Conservation (phyloP, 2,329 filamentous ascomycete genomes). For the Helotiales sp. region DNA sequence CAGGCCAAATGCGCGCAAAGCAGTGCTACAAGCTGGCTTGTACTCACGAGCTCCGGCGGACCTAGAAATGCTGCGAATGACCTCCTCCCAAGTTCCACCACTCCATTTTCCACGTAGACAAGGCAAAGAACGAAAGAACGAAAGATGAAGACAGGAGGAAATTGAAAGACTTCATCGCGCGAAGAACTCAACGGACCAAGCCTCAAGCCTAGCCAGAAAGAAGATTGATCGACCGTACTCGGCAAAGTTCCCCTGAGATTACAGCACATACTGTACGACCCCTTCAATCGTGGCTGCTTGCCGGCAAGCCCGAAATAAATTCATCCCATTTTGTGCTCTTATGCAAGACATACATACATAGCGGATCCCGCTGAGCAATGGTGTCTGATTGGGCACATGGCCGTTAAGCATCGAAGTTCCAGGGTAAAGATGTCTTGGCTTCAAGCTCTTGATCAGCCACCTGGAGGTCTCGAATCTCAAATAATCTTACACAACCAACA, state of each 20-base stretch:
- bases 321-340: no score
- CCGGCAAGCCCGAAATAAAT: no score
- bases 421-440: no score
- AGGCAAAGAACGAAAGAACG: not conserved
- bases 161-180: not conserved
- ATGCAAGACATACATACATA: no score
- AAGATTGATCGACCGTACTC: not conserved
- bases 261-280: not conserved
- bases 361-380: no score
- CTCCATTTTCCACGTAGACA: not conserved
- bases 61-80: not conserved
- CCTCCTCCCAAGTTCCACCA: not conserved
- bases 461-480: no score
- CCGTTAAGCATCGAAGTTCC: no score
- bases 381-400: no score
- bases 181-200: not conserved
- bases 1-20: not conserved
- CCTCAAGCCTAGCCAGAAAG: not conserved
- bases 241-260: slow-evolving; percentile 3
- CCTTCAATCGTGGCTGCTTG: no score
- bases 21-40: not conserved
- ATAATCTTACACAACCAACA: no score
- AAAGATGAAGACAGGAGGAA: not conserved
- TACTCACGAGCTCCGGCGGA: not conserved
- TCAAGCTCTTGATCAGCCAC: no score